Evolutionary conservation across 2,329 filamentous ascomycete genomes (phyloP).

Genomic region (Daldinia eschscholtzii): DNA sequence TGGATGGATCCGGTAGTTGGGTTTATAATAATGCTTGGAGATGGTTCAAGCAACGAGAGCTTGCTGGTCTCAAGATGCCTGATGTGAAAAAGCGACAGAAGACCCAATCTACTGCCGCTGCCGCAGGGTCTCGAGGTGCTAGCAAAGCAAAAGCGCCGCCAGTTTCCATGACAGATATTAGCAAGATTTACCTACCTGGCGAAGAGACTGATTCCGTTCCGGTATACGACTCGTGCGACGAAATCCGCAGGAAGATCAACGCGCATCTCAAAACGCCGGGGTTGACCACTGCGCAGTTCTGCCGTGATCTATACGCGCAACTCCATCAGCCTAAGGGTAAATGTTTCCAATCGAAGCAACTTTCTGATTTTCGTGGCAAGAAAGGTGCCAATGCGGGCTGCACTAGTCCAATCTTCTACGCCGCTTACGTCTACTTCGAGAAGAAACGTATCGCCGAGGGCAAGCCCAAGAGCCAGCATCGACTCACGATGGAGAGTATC

Average conservation of each 20-base stretch:
- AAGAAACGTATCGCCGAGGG: conserved; percentile 65
- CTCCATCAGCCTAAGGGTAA: conserved; percentile 52
- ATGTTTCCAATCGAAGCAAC: conserved; percentile 55
- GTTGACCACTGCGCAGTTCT: conserved; percentile 65
- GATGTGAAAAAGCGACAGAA: conserved; percentile 46
- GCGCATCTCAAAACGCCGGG: conserved; percentile 61
- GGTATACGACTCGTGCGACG: conserved; percentile 70
- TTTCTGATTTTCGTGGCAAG: conserved; percentile 63
- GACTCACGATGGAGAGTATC: conserved; percentile 62
- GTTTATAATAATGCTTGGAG: conserved; percentile 39
- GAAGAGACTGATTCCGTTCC: conserved; percentile 58
- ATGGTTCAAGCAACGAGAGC: conserved; percentile 47
- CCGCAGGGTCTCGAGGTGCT: conserved; percentile 1
- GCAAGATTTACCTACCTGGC: conserved; percentile 58
- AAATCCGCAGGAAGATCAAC: conserved; percentile 68
- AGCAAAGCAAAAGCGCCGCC: conserved; percentile 14
- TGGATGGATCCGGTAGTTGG: conserved; percentile 31
- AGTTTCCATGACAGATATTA: conserved; percentile 52
- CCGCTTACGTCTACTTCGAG: conserved; percentile 70
- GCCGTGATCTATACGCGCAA: conserved; percentile 57
- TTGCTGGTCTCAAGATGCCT: conserved; percentile 46
- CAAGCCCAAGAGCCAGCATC: conserved; percentile 65
- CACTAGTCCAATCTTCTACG: conserved; percentile 63
- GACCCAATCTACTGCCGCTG: conserved; percentile 34
- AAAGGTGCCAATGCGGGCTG: conserved; percentile 62